Evolutionary conservation across 1,284 basidiomycete species (phyloP).

Genomic region (Cryptococcus maquisensis): DNA sequence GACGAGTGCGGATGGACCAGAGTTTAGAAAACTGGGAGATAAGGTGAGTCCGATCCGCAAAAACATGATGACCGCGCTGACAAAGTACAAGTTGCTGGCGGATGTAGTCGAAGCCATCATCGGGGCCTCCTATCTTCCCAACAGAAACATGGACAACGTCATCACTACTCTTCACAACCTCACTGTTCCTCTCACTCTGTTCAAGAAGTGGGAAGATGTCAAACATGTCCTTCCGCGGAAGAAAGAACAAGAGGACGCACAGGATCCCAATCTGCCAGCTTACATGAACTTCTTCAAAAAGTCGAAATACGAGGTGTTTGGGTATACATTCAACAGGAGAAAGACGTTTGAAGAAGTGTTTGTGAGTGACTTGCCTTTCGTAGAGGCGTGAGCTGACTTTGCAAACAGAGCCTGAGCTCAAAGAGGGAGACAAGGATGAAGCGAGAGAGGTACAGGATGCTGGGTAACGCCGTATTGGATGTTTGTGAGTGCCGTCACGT

Average conservation of each 20-base stretch:
- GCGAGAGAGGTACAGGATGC: constrained; percentile 23
- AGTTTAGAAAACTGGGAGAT: constrained; percentile 25
- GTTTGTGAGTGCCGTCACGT: constrained; percentile 16
- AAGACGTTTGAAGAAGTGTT: constrained; percentile 10
- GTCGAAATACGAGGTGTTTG: constrained; percentile 15
- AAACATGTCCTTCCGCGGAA: background rate
- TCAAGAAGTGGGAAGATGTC: constrained; percentile 20
- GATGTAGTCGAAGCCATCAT: constrained; percentile 41
- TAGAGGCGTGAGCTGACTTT: background rate
- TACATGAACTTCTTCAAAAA: constrained; percentile 13
- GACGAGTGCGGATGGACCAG: background rate
- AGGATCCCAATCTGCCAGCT: background rate
- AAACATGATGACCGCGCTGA: background rate
- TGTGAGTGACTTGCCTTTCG: constrained; percentile 10
- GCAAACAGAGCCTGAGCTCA: background rate
- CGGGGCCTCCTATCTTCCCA: constrained; percentile 30
- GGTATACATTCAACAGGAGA: constrained; percentile 26
- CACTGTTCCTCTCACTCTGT: constrained; percentile 13
- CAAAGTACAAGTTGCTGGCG: constrained; percentile 27
- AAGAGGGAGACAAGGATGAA: constrained; percentile 2
- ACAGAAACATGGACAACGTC: constrained; percentile 23
- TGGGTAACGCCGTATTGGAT: constrained; percentile 30
- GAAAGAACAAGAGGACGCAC: background rate
- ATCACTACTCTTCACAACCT: constrained; percentile 23
- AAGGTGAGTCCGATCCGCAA: constrained; percentile 25